Evolutionary conservation across 768 basidiomycete species (phyloP), one percentile per base, ranked within the genome.

Genomic region (Auriscalpium orientale): DNA sequence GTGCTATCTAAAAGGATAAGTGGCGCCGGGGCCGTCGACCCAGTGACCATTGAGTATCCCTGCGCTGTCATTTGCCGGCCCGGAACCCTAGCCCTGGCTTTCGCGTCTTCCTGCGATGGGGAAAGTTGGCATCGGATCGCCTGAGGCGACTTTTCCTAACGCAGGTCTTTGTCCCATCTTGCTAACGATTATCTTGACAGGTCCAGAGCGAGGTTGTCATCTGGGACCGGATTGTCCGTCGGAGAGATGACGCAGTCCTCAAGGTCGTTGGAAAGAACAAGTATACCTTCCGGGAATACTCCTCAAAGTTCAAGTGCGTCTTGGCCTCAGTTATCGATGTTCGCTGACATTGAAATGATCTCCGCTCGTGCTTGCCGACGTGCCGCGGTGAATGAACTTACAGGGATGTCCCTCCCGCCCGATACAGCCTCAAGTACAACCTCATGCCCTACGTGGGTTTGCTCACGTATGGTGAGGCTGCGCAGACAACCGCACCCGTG

Each of bases 141-240:
- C 28, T 5, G 28, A 5, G 28, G 22, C 22, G 22, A 2, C 22
- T 28, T 15, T 20, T 44, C 20, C 43, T 49, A 49, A 49, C 28
- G 48, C 47, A 9, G 10, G 22, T 16, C 40, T 40, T 21, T 37
- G 38, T 33, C 34, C 35, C 46, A 15, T 58, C 45, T 20, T 35
- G 10, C 51, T 53, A 51, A 55, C 50, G 34, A 34, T 13, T 2
- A 40, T 56, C 62, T 53, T 46, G 51, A 16, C 64, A 87, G 86
- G 76, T 79, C 4, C 75, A 82, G 56, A 91, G 91, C 67, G 78
- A 85, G 18, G 87, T 94, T 5, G 91, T 95, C 38, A 78, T 95
- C 15, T 95, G 93, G 93, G 93, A 95, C 71, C 83, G 88, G 40
- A 95, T 95, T 66, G 79, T 95, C 45, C 82, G 85, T n/a, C 78